Evolutionary conservation across 2,329 filamentous ascomycete species (phyloP).

Genomic region (Aspergillus pseudoterreus): DNA sequence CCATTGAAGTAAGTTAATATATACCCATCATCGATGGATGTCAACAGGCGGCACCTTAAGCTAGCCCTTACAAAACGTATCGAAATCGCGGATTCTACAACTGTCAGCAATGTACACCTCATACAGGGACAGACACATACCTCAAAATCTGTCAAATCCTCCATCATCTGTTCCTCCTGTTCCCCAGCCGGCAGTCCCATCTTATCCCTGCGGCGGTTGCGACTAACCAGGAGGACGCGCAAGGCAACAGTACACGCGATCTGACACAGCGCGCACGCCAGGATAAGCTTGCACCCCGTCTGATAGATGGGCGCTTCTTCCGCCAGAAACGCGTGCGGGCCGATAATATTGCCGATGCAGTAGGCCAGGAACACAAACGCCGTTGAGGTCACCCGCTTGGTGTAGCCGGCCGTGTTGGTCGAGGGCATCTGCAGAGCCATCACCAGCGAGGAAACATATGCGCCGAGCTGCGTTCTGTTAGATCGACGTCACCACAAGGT

Average conservation of each 20-base stretch:
- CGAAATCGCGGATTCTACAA: constrained; percentile 5
- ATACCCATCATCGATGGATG: too few species aligned
- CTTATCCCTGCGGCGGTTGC: constrained; percentile 19
- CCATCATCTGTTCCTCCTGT: constrained; percentile 12
- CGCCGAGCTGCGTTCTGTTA: constrained; percentile 23
- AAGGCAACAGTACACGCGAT: constrained; percentile 16
- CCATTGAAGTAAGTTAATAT: too few species aligned
- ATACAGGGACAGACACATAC: not conserved
- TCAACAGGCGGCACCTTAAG: too few species aligned
- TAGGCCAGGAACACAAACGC: constrained; percentile 45
- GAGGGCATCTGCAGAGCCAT: constrained; percentile 45
- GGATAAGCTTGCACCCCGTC: constrained; percentile 51
- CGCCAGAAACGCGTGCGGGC: constrained; percentile 43
- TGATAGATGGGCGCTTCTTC: constrained; percentile 45
- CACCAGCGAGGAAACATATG: constrained; percentile 51
- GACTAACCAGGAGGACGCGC: constrained; percentile 13
- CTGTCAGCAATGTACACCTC: not conserved
- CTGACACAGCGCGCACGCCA: constrained; percentile 31
- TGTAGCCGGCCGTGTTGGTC: constrained; percentile 47
- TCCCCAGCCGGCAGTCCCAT: constrained; percentile 9
- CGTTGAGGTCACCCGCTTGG: constrained; percentile 48
- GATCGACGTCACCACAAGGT: too few species aligned
- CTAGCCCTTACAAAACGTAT: constrained; percentile 1
- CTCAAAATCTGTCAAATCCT: constrained; percentile 28
- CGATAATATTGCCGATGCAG: constrained; percentile 45